Evolutionary conservation across 2,329 filamentous ascomycete genomes (phyloP).

Genomic region (Cladophialophora chaetospira): DNA sequence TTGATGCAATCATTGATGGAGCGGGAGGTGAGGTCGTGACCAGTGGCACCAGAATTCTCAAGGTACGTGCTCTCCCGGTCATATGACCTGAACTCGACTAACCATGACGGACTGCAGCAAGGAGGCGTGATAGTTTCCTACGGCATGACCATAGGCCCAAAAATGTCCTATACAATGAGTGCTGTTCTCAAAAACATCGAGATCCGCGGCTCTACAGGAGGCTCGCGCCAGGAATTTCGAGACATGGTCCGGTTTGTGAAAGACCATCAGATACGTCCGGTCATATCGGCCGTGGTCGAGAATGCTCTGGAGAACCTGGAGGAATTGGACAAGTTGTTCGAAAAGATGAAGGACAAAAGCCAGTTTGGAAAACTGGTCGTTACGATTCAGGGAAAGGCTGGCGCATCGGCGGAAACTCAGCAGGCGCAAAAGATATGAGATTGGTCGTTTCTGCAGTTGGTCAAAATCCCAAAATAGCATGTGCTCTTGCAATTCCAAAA

Average conservation of each 20-base stretch:
- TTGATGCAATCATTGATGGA: conserved; percentile 84
- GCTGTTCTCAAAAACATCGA: conserved; percentile 87
- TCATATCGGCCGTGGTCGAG: conserved; percentile 70
- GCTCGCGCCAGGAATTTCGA: conserved; percentile 79
- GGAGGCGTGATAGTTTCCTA: conserved; percentile 77
- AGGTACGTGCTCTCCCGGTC: conserved; percentile 45
- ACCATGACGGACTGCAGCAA: conserved; percentile 36
- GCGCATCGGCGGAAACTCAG: neutral
- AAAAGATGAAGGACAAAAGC: conserved; percentile 78
- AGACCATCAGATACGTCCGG: conserved; percentile 69
- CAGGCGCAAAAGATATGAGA: neutral
- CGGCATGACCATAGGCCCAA: conserved; percentile 84
- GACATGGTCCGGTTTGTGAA: conserved; percentile 84
- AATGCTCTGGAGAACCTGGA: conserved; percentile 64
- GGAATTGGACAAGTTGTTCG: conserved; percentile 75
- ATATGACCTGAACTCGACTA: neutral
- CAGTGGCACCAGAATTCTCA: conserved; percentile 68
- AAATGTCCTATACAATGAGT: conserved; percentile 82
- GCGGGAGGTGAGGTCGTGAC: conserved; percentile 80
- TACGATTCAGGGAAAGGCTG: conserved; percentile 51
- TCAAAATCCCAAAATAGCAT: neutral
- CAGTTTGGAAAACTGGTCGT: conserved; percentile 95
- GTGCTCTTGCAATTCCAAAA: too few relatives aligned
- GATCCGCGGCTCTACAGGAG: conserved; percentile 83
- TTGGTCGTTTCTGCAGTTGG: neutral